Evolutionary conservation across 352 stramenopile species (phyloP).

Genomic region (Elongisporangium anandrum): DNA sequence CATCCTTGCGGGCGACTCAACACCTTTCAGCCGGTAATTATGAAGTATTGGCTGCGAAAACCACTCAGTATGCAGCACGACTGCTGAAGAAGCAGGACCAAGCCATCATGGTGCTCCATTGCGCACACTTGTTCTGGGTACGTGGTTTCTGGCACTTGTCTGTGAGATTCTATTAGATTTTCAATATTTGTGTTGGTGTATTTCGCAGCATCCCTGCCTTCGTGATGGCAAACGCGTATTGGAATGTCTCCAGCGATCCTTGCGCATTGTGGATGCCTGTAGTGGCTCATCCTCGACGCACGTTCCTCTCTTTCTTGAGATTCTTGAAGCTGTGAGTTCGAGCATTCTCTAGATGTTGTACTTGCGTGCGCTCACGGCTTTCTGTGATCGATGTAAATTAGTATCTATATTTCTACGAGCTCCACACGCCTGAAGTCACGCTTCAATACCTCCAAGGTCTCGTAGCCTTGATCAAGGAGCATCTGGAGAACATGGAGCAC

Average conservation of each 20-base stretch:
- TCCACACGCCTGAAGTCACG: slow-evolving; percentile 63
- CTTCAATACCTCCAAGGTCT: slow-evolving; percentile 70
- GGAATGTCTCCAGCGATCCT: slow-evolving; percentile 95
- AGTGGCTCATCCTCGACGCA: slow-evolving; percentile 69
- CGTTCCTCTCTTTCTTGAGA: slow-evolving; percentile 95
- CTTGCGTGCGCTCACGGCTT: no score
- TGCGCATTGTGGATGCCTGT: slow-evolving; percentile 94
- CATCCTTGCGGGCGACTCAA: slow-evolving; percentile 74
- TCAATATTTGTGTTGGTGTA: no score
- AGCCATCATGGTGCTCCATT: slow-evolving; percentile 92
- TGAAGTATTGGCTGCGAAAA: slow-evolving; percentile 95
- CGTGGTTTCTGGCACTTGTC: slow-evolving; percentile 7
- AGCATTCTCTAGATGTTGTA: background rate
- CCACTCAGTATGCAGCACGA: slow-evolving; percentile 94
- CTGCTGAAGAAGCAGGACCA: slow-evolving; percentile 97
- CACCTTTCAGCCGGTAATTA: slow-evolving; percentile 90
- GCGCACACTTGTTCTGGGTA: slow-evolving; percentile 95
- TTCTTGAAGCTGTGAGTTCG: slow-evolving; percentile 83
- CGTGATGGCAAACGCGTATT: slow-evolving; percentile 92
- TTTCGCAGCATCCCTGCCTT: slow-evolving; percentile 59
- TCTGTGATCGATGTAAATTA: no score
- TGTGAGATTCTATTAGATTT: slow-evolving; percentile 9
- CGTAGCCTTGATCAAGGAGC: slow-evolving; percentile 90
- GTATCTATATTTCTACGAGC: slow-evolving; percentile 95
- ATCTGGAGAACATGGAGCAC: slow-evolving; percentile 90